Evolutionary conservation across 768 basidiomycete species (phyloP).

Genomic region (Tricholoma terreum): DNA sequence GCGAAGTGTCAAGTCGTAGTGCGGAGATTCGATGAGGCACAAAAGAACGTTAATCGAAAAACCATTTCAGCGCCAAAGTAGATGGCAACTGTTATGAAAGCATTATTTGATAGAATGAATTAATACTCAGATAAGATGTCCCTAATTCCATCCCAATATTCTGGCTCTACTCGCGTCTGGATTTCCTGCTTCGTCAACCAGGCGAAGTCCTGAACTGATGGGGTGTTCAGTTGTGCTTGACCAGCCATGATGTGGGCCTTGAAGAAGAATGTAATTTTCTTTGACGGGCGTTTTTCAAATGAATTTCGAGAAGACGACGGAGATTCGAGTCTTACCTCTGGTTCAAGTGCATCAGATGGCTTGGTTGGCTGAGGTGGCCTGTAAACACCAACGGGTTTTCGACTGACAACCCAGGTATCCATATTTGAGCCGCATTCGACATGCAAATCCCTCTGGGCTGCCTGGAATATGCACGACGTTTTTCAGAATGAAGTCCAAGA

Average conservation of each 20-base stretch:
- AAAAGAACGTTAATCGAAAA: conserved; percentile 58
- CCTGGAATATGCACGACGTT: conserved; percentile 37
- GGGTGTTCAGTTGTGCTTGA: conserved; percentile 61
- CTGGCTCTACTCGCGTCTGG: conserved; percentile 55
- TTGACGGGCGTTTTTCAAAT: not conserved
- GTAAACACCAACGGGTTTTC: conserved; percentile 81
- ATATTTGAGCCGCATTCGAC: conserved; percentile 76
- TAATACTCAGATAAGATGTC: conserved; percentile 76
- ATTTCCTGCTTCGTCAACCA: conserved; percentile 97
- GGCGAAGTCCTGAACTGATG: conserved; percentile 69
- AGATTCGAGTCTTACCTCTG: conserved; percentile 32
- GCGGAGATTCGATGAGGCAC: conserved; percentile 87
- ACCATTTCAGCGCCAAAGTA: conserved; percentile 51
- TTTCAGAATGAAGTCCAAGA: not conserved
- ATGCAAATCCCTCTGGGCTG: conserved; percentile 68
- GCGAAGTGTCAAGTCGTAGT: conserved; percentile 88
- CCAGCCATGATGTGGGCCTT: conserved; percentile 93
- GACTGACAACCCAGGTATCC: conserved; percentile 94
- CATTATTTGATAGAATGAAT: conserved; percentile 19
- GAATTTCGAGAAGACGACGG: not conserved
- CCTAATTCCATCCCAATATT: conserved; percentile 76
- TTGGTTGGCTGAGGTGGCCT: conserved; percentile 41
- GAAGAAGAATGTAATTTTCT: conserved; percentile 86
- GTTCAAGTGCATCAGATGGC: conserved; percentile 20
- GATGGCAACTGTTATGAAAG: conserved; percentile 9